Evolutionary conservation across 495 filamentous ascomycete species (phyloP).

Genomic region (Xylaria venustula): DNA sequence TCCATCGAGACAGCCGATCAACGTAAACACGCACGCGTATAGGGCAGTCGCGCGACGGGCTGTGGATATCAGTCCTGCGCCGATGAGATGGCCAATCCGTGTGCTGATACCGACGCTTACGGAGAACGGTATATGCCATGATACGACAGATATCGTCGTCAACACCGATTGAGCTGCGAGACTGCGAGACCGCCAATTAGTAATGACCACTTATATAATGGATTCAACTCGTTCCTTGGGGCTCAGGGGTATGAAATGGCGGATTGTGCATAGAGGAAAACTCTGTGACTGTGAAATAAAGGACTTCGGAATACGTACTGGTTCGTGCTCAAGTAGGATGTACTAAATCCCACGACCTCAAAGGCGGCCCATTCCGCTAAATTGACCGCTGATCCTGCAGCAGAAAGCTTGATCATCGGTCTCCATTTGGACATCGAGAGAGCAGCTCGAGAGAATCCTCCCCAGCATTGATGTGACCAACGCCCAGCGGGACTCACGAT

Average conservation of each 20-base stretch:
- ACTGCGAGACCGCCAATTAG: background rate
- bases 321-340: constrained; percentile 47
- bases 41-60: constrained; percentile 32
- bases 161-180: constrained; percentile 68
- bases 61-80: constrained; percentile 36
- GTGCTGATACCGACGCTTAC: constrained; percentile 63
- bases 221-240: background rate
- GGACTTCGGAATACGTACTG: constrained; percentile 29
- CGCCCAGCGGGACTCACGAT: constrained; percentile 31
- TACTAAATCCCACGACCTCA: constrained; percentile 54
- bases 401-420: constrained; percentile 55
- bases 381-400: constrained; percentile 57
- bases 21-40: constrained; percentile 27
- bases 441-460: constrained; percentile 48
- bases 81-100: constrained; percentile 64
- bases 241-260: background rate
- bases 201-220: background rate
- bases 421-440: constrained; percentile 52
- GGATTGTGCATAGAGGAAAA: too few relatives aligned
- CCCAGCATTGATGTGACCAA: constrained; percentile 56
- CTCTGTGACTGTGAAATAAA: too few relatives aligned
- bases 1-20: constrained; percentile 35
- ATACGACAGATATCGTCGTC: constrained; percentile 57
- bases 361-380: constrained; percentile 58
- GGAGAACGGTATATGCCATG: constrained; percentile 68